Base-by-base conservation (phyloP, 345 rosid species). In the Brassica incana region DNA sequence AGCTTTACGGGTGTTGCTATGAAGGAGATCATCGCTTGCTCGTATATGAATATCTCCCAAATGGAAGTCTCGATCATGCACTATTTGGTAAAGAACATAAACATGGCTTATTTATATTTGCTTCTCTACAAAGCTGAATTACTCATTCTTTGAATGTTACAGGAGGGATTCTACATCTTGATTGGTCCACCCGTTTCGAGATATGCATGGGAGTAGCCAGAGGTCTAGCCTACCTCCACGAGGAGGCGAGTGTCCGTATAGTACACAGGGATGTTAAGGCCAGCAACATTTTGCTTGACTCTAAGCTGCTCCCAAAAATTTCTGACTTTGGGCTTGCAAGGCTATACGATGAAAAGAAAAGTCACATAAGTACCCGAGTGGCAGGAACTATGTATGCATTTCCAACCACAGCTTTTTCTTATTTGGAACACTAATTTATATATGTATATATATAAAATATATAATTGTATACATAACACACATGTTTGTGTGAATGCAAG, bases 191-290 rank as follows among this genome's bases (percentile, higher is more conserved):
- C 12, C 85, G 87, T 35, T 86, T 59, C 18, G 77, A 83, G 15
- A 83, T 86, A 9, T 86, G 91, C 69, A 11, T 83, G 62, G 86
- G 87, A 52, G 71, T 80, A 56, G 87, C 86, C 12, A 86, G 88
- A 77, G 88, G 89, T 14, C 78, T 88, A 30, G 83, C 83, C 18
- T 88, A 88, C 77, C 89, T 86, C 35, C 88, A 83, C 4, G 89
- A 86, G 77, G 88, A 89, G 35, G 86, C 91, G 9, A 86, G 90
- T 82, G 66, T 82, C 63, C 77, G 87, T 5, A 85, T 88, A 18
- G 81, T 89, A 5, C 89, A 89, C 8, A 78, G 93, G 58, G 93
- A 89, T 83, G 90, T 88, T 71, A 88, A 89, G 72, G 84, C 90
- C 40, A 86, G 86, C 60, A 89, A 89, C 45, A 89, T 85, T 70